phyloP scores from a whole-genome alignment of 2,329 filamentous ascomycete species.

The Paecilomyces formosus region DNA sequence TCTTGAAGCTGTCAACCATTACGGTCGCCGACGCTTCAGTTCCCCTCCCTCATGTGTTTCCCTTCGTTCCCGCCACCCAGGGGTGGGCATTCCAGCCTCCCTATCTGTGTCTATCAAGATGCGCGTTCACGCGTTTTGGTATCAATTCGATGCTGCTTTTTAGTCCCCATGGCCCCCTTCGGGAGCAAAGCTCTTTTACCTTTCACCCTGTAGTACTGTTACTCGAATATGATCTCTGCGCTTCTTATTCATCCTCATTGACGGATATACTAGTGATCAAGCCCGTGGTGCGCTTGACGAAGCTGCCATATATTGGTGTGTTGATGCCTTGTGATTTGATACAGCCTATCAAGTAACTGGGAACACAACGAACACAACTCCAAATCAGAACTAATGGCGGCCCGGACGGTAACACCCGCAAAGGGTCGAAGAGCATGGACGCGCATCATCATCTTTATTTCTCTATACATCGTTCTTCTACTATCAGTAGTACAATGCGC shows the following conservation, averaged over 20 bases:
- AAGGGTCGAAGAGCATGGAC: conserved; percentile 25
- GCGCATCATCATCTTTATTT: conserved; percentile 27
- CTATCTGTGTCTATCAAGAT: conserved; percentile 1
- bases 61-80: conserved; percentile 30
- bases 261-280: neutral
- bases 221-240: neutral
- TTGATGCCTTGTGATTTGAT: neutral
- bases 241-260: neutral
- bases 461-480: conserved; percentile 26
- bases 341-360: neutral
- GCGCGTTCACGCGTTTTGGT: conserved; percentile 7
- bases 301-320: neutral
- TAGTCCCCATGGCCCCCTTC: conserved; percentile 5
- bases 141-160: conserved; percentile 5
- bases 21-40: neutral
- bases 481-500: conserved; percentile 28
- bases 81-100: conserved; percentile 11
- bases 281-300: neutral
- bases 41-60: conserved; percentile 33
- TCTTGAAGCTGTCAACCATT: neutral
- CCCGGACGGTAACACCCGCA: conserved; percentile 8
- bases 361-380: conserved; percentile 4
- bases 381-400: conserved; percentile 9
- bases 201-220: neutral
- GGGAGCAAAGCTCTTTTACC: neutral